A percentile compares a stretch with the other conserved stretches of the same genome.
These are phyloP conservation scores for Coffea eugenioides DNA, from an alignment of 257 asterid species.

Conservation along the genomic window DNA sequence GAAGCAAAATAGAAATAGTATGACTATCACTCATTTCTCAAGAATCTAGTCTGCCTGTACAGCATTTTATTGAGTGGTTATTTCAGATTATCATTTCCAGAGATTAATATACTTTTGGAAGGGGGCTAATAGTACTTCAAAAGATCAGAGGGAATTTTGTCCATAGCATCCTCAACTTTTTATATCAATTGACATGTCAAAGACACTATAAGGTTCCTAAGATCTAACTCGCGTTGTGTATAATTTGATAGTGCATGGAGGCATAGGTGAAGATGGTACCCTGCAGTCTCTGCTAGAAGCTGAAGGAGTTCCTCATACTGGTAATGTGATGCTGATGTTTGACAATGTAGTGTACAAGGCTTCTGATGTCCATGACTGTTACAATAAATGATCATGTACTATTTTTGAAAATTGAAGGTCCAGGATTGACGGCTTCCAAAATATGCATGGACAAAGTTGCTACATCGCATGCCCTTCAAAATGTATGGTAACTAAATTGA, in stretches of 20 bases:
- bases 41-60: not conserved
- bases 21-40: not conserved
- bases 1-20: not conserved
- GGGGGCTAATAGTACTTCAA: too few species aligned
- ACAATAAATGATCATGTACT: constrained; percentile 26
- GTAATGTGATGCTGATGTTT: constrained; percentile 28
- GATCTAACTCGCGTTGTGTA: not conserved
- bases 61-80: not conserved
- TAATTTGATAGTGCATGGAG: constrained; percentile 73
- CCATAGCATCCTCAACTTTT: not conserved
- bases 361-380: not conserved
- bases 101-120: not conserved
- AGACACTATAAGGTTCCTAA: not conserved
- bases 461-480: constrained; percentile 73
- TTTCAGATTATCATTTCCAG: not conserved
- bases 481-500: constrained; percentile 46
- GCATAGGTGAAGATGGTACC: constrained; percentile 91
- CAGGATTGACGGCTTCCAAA: constrained; percentile 68
- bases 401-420: constrained; percentile 48
- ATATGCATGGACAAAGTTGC: constrained; percentile 91
- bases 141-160: not conserved
- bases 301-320: constrained; percentile 71
- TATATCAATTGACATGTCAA: not conserved
- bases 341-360: not conserved
- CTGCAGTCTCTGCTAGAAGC: constrained; percentile 77